A percentile compares a stretch with the other conserved stretches of the same genome.
Evolutionary conservation across 768 basidiomycete species (phyloP).

Genomic region (Lactarius tabidus): DNA sequence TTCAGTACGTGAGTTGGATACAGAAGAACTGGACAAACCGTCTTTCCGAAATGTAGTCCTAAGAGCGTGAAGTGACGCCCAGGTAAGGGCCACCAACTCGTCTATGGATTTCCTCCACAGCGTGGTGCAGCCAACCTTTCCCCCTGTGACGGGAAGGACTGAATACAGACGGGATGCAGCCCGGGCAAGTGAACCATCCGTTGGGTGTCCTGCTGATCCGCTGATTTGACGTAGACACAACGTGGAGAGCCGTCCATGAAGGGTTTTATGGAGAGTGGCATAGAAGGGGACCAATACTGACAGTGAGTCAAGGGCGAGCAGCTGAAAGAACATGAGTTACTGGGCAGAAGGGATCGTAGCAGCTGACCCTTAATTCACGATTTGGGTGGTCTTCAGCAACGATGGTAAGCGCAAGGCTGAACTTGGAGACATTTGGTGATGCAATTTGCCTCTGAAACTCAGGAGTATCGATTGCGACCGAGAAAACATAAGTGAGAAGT

Average conservation of each 20-base stretch:
- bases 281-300: conserved; percentile 57
- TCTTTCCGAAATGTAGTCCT: conserved; percentile 55
- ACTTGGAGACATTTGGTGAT: conserved; percentile 68
- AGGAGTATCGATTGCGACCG: conserved; percentile 51
- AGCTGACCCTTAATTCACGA: conserved; percentile 51
- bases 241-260: conserved; percentile 47
- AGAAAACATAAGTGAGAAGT: conserved; percentile 60
- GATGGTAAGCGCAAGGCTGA: conserved; percentile 52
- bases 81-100: conserved; percentile 61
- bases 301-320: conserved; percentile 45
- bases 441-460: conserved; percentile 82
- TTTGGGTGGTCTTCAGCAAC: conserved; percentile 51
- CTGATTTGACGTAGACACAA: conserved; percentile 54
- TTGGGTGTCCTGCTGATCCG: conserved; percentile 46
- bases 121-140: conserved; percentile 68
- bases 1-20: neutral
- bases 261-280: conserved; percentile 60
- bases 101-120: conserved; percentile 76
- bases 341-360: neutral
- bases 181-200: conserved; percentile 37
- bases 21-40: conserved; percentile 34
- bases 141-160: conserved; percentile 64
- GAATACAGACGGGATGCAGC: conserved; percentile 58
- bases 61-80: conserved; percentile 54
- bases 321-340: conserved; percentile 34